Base-by-base conservation (phyloP, 2,329 filamentous ascomycete species). In the Claviceps sp. region DNA sequence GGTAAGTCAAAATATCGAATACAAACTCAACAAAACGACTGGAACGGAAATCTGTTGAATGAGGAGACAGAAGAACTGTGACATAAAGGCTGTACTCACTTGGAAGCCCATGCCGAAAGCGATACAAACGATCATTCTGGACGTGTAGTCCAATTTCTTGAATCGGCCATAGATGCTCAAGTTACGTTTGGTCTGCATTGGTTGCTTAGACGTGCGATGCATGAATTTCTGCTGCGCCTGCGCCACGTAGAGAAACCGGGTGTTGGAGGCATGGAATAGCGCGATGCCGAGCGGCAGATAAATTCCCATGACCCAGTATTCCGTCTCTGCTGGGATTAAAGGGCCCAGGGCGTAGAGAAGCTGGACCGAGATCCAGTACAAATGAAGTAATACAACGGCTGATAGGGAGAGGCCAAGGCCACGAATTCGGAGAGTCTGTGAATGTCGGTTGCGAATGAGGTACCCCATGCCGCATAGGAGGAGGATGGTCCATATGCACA, bases 261-360 rank as follows among this genome's bases (percentile, higher is more conserved):
- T 73, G 62, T 83, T 82, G 53, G 77, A 77, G 30, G 78, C 80
- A 57, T 84, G 80, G 60, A 84, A 84, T 2, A 85, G 68, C 16
- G 79, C 81, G 50, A 85, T 78, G 37, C 81, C 81, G 47, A 80
- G 73, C 5, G 81, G 82, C 6, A 85, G 67, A 61, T 78, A 81
- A 45, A 78, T 73, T 48, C 77, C 75, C 81, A 85, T 85, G 60
- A 82, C 71, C 76, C 79, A 85, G 61, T 74, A 85, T 61, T 82
- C 76, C 10, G 71, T 68, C 11, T 73, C 67, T 48, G 73, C 75
- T 0, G 78, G 74, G 26, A 65, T 61, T 2, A 68, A 54, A 0
- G 63, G 58, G 0, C 67, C 68, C 22, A 70, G 51, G 1, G 65
- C 56, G 54, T 71, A 70, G 0, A 59, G 65, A 11, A 67, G 57